These are phyloP conservation scores for Aspergillus hiratsukae DNA, from an alignment of 2,329 filamentous ascomycete genomes.

Conservation along the genomic window DNA sequence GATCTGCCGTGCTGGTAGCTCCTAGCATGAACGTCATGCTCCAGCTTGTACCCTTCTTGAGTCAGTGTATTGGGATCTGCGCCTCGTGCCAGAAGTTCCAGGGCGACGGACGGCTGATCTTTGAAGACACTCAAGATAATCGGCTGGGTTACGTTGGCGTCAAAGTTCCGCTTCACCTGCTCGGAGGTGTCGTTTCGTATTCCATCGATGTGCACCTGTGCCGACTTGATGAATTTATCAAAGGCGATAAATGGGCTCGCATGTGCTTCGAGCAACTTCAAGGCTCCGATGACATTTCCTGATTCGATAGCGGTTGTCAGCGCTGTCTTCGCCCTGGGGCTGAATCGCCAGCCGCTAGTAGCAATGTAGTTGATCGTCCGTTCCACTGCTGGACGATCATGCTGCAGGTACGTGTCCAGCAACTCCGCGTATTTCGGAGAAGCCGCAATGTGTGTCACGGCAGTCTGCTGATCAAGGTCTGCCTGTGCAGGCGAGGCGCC, in stretches of 20 bases:
- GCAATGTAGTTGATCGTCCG: constrained; percentile 64
- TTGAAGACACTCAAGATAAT: constrained; percentile 57
- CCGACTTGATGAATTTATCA: constrained; percentile 38
- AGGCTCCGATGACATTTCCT: constrained; percentile 50
- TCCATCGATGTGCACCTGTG: constrained; percentile 1
- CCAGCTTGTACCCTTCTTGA: constrained; percentile 24
- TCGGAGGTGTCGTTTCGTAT: constrained; percentile 41
- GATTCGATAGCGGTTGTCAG: constrained; percentile 57
- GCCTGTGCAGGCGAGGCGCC: constrained; percentile 72
- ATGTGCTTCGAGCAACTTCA: constrained; percentile 61
- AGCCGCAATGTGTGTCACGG: constrained; percentile 61
- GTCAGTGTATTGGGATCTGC: constrained; percentile 62
- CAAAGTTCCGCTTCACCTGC: constrained; percentile 48
- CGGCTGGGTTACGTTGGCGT: constrained; percentile 55
- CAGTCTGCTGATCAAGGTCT: constrained; percentile 60
- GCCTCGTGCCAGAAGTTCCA: constrained; percentile 59
- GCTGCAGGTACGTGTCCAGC: constrained; percentile 42
- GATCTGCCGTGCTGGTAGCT: constrained; percentile 24
- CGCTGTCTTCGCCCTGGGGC: constrained; percentile 41
- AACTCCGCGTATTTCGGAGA: constrained; percentile 41
- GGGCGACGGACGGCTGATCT: constrained; percentile 50
- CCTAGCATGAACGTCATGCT: neutral
- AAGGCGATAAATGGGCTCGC: constrained; percentile 58
- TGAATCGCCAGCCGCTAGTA: constrained; percentile 35
- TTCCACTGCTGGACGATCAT: constrained; percentile 58